Evolutionary conservation across 2,329 filamentous ascomycete genomes (phyloP).

Genomic region (Diaporthe humulicola): DNA sequence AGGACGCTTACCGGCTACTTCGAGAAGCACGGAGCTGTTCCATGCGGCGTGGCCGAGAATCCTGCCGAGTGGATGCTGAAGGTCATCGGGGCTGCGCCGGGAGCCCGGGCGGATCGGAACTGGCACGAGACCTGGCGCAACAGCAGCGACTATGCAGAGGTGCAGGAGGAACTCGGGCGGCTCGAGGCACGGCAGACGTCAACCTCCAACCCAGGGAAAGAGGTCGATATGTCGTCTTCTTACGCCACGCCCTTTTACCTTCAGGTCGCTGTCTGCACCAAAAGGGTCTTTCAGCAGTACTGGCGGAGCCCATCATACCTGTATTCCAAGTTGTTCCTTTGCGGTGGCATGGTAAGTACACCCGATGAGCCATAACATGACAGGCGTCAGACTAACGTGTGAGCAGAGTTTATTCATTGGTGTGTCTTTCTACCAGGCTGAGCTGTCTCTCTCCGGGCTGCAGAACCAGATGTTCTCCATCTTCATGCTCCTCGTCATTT

Average conservation of each 20-base stretch:
- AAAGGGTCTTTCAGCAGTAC: slow-evolving; percentile 78
- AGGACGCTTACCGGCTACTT: slow-evolving; percentile 80
- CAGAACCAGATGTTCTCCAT: slow-evolving; percentile 79
- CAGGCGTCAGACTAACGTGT: neutral
- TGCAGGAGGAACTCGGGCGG: slow-evolving; percentile 69
- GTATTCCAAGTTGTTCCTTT: slow-evolving; percentile 75
- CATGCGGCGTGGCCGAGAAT: slow-evolving; percentile 78
- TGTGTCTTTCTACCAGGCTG: slow-evolving; percentile 76
- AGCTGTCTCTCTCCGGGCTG: slow-evolving; percentile 72
- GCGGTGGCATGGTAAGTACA: slow-evolving; percentile 56
- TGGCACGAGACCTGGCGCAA: slow-evolving; percentile 76
- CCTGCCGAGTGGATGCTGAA: slow-evolving; percentile 86
- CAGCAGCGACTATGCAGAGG: slow-evolving; percentile 66
- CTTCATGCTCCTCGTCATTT: slow-evolving; percentile 79
- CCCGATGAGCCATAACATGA: neutral
- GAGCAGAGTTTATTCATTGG: slow-evolving; percentile 69
- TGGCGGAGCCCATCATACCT: slow-evolving; percentile 81
- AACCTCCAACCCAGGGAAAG: slow-evolving; percentile 46
- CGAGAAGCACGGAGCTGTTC: slow-evolving; percentile 75
- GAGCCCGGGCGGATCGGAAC: slow-evolving; percentile 71
- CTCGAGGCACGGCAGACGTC: slow-evolving; percentile 58
- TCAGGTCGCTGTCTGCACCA: slow-evolving; percentile 72
- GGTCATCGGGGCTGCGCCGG: slow-evolving; percentile 73
- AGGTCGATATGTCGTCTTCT: slow-evolving; percentile 64
- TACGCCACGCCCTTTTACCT: slow-evolving; percentile 77